Conservation (phyloP, 2,329 filamentous ascomycete species). For the Claviceps monticola region DNA sequence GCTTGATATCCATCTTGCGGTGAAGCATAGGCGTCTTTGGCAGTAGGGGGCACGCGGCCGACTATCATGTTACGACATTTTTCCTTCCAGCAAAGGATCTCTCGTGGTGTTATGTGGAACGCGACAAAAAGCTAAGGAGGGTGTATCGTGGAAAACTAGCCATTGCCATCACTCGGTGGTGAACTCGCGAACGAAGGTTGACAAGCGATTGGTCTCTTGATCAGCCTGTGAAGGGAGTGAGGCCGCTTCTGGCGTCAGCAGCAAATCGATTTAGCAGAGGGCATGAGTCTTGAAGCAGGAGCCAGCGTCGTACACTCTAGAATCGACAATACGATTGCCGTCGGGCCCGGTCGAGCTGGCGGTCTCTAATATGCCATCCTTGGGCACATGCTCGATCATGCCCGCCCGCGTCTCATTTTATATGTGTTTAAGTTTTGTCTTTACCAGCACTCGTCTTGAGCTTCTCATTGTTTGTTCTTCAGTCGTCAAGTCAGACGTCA, state of each 20-base stretch:
- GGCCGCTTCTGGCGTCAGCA: slow-evolving; percentile 6
- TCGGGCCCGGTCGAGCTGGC: not conserved
- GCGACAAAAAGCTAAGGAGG: slow-evolving; percentile 10
- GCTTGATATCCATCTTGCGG: slow-evolving; percentile 17
- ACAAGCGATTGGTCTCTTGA: slow-evolving; percentile 8
- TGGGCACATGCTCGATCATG: not conserved
- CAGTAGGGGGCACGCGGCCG: slow-evolving; percentile 8
- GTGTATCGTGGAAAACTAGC: slow-evolving; percentile 10
- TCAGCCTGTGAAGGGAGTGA: slow-evolving; percentile 9
- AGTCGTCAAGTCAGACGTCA: slow-evolving; percentile 26
- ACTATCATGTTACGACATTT: slow-evolving; percentile 15
- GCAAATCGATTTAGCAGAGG: not conserved
- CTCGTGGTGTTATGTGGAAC: slow-evolving; percentile 17
- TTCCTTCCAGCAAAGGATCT: slow-evolving; percentile 10
- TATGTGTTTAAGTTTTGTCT: slow-evolving; percentile 20
- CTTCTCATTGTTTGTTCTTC: slow-evolving; percentile 20
- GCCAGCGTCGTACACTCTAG: not conserved
- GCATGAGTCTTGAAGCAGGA: not conserved
- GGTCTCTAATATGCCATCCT: not conserved
- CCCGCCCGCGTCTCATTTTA: slow-evolving; percentile 9
- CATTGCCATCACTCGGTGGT: slow-evolving; percentile 9
- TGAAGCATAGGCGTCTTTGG: slow-evolving; percentile 21
- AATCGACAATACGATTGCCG: not conserved
- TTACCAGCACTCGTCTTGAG: slow-evolving; percentile 22
- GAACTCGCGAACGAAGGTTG: slow-evolving; percentile 6